phyloP scores from a whole-genome alignment of 179 eudicot genomes.

The Sideroxylon spinosum region DNA sequence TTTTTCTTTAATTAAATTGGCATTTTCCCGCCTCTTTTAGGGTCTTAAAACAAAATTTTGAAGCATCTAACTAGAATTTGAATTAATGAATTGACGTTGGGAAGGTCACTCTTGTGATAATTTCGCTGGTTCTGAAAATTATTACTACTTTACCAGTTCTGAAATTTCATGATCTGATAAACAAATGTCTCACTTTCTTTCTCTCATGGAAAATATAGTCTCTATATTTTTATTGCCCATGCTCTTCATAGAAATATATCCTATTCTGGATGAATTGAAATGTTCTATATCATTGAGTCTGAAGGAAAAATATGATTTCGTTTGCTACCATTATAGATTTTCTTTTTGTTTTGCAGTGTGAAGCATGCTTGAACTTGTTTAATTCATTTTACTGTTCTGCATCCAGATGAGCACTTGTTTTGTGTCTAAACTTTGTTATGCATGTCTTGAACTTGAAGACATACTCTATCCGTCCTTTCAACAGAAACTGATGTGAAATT shows the following conservation, averaged over 20 bases:
- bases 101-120: neutral
- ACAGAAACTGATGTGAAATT: neutral
- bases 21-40: neutral
- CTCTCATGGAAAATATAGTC: neutral
- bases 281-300: neutral
- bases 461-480: neutral
- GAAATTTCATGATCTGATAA: neutral
- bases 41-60: neutral
- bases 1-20: neutral
- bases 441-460: neutral
- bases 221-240: too few relatives aligned
- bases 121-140: neutral
- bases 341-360: neutral
- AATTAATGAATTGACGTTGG: neutral
- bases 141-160: neutral
- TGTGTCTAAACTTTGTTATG: neutral
- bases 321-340: neutral
- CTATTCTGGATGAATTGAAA: neutral
- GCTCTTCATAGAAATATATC: too few relatives aligned
- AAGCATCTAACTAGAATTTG: neutral
- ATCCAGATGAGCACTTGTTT: constrained; percentile 7
- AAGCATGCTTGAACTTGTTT: constrained; percentile 2
- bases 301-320: neutral
- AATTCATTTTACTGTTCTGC: neutral
- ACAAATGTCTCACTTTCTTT: neutral